phyloP scores from a whole-genome alignment of 2,329 filamentous ascomycete species.

The Fonsecaea erecta region DNA sequence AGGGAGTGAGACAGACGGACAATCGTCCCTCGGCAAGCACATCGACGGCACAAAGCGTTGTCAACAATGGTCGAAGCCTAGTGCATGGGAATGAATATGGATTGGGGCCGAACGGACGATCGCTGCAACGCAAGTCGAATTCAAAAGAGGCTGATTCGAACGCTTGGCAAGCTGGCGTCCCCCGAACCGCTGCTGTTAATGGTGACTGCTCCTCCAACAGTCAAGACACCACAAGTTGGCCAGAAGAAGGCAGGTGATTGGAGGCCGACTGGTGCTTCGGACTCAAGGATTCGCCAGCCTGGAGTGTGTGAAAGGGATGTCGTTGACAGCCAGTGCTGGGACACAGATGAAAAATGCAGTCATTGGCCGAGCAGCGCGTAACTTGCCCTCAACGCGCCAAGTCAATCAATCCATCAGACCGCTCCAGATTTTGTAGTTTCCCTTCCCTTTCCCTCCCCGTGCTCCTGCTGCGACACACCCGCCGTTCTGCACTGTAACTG shows the following conservation, averaged over 20 bases:
- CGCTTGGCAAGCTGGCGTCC: background rate
- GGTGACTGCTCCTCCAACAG: background rate
- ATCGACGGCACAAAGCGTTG: background rate
- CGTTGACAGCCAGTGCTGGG: conserved; percentile 2
- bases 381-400: conserved; percentile 18
- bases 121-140: background rate
- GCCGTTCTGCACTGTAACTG: background rate
- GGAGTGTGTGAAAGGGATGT: background rate
- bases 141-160: background rate
- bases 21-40: background rate
- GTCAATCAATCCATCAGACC: conserved; percentile 19
- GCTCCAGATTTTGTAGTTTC: conserved; percentile 11
- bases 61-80: background rate
- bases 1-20: background rate
- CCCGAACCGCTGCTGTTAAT: background rate
- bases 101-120: background rate
- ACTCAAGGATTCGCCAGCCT: background rate
- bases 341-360: conserved; percentile 1
- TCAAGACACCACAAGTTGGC: background rate
- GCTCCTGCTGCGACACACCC: conserved; percentile 5
- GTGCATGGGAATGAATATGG: background rate
- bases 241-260: background rate
- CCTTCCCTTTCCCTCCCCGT: background rate
- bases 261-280: background rate
- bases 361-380: conserved; percentile 19